Conservation (phyloP, 352 stramenopile genomes). For the Phytopythium aichiense region DNA sequence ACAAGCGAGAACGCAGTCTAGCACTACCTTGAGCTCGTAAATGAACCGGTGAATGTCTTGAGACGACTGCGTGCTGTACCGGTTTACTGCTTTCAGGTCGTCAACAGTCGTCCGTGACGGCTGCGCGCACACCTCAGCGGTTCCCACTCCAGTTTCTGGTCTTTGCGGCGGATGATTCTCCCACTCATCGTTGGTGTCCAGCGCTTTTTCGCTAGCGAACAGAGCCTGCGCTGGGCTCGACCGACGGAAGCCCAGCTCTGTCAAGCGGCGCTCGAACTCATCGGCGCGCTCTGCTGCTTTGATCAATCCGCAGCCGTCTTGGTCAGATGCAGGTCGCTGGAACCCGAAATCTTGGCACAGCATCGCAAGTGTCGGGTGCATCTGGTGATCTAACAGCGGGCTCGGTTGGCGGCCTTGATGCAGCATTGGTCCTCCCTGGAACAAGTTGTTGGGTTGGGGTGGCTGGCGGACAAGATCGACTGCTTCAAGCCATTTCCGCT, state of each 20-base stretch:
- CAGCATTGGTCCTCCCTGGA: neutral
- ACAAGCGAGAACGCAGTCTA: neutral
- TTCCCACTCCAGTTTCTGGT: neutral
- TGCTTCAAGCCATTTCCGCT: slow-evolving; percentile 44
- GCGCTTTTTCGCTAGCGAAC: neutral
- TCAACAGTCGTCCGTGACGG: slow-evolving; percentile 6
- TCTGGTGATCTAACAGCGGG: neutral
- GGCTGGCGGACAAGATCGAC: slow-evolving; percentile 32
- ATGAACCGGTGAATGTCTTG: slow-evolving; percentile 56
- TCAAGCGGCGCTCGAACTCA: slow-evolving; percentile 36
- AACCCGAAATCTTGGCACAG: slow-evolving; percentile 42
- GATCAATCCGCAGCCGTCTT: neutral
- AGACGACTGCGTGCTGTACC: slow-evolving; percentile 13
- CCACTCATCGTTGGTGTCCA: too few species aligned
- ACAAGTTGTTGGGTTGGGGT: neutral
- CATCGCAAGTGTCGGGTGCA: slow-evolving; percentile 18
- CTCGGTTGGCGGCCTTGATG: neutral
- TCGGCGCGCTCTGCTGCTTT: slow-evolving; percentile 20
- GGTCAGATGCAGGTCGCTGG: neutral
- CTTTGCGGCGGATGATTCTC: neutral
- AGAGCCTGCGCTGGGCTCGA: neutral
- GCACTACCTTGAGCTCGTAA: slow-evolving; percentile 55
- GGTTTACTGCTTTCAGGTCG: slow-evolving; percentile 19
- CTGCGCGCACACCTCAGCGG: neutral
- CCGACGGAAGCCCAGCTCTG: slow-evolving; percentile 34